Evolutionary conservation across 495 filamentous ascomycete genomes (phyloP).

Genomic region (Penicillium cataractarum): DNA sequence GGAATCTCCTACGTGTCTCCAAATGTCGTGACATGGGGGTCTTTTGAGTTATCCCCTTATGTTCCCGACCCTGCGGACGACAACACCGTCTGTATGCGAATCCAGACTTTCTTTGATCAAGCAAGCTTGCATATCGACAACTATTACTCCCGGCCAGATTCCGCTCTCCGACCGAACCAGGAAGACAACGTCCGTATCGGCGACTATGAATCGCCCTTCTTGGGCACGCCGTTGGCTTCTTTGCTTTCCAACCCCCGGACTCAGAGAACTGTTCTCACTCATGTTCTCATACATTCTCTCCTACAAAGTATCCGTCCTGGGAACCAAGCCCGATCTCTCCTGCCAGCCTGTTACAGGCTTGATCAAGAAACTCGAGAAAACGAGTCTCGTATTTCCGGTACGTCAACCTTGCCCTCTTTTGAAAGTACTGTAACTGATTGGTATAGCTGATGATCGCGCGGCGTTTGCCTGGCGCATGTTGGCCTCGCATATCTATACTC

Average conservation of each 20-base stretch:
- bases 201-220: slow-evolving; percentile 23
- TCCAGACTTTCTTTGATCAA: slow-evolving; percentile 34
- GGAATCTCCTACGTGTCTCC: background rate
- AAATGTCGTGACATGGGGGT: background rate
- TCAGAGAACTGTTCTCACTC: slow-evolving; percentile 26
- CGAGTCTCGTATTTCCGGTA: background rate
- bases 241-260: slow-evolving; percentile 19
- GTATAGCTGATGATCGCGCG: background rate
- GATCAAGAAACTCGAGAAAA: background rate
- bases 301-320: slow-evolving; percentile 24
- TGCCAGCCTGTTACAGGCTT: slow-evolving; percentile 19
- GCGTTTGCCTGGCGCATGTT: slow-evolving; percentile 36
- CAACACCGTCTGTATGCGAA: slow-evolving; percentile 13
- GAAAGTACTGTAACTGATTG: slow-evolving; percentile 1
- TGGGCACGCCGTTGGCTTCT: slow-evolving; percentile 13
- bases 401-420: background rate
- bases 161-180: background rate
- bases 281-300: slow-evolving; percentile 21
- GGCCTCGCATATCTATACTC: slow-evolving; percentile 22
- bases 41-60: slow-evolving; percentile 13
- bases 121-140: slow-evolving; percentile 36
- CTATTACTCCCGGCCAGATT: slow-evolving; percentile 24
- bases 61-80: slow-evolving; percentile 33
- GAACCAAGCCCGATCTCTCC: slow-evolving; percentile 10
- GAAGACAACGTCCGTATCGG: slow-evolving; percentile 8